Percentiles rank a stretch among this genome's conserved stretches.
These are phyloP conservation scores for Neotropicomus parvogracilis DNA, from an alignment of 1,284 basidiomycete species.

Conservation along the genomic window DNA sequence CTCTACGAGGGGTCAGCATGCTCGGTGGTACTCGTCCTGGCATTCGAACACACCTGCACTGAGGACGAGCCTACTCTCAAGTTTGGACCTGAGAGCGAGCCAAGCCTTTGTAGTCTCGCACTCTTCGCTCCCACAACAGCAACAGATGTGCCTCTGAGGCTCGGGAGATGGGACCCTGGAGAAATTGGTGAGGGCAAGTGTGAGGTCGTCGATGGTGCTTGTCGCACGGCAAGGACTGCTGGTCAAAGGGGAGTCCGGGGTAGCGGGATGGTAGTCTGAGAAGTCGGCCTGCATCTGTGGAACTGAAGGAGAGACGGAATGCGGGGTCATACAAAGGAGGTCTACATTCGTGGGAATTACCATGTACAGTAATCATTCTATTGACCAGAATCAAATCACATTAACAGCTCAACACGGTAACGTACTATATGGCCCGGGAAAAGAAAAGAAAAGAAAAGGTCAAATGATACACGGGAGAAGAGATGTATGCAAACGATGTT, in stretches of 20 bases:
- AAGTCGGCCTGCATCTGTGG: conserved; percentile 25
- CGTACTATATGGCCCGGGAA: conserved; percentile 11
- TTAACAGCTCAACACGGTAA: conserved; percentile 17
- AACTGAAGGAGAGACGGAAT: conserved; percentile 4
- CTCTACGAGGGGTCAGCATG: conserved; percentile 47
- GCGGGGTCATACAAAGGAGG: conserved; percentile 6
- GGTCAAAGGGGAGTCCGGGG: conserved; percentile 55
- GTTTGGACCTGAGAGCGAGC: conserved; percentile 59
- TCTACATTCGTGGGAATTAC: conserved; percentile 23
- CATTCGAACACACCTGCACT: conserved; percentile 67
- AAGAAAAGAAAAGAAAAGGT: conserved; percentile 7
- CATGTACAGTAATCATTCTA: conserved; percentile 12
- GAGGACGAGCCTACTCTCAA: conserved; percentile 73
- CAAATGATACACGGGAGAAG: conserved; percentile 10
- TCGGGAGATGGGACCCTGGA: conserved; percentile 69
- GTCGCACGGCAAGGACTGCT: conserved; percentile 59
- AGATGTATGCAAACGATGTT: conserved; percentile 17
- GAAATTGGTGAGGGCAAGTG: conserved; percentile 64
- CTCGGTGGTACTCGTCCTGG: neutral
- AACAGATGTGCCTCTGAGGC: conserved; percentile 45
- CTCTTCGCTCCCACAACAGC: conserved; percentile 65
- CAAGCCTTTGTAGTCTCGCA: conserved; percentile 65
- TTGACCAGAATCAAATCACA: conserved; percentile 5
- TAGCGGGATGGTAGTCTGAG: conserved; percentile 31
- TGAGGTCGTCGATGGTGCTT: conserved; percentile 73